phyloP scores from a whole-genome alignment of 345 rosid genomes.

The Aethionema arabicum region DNA sequence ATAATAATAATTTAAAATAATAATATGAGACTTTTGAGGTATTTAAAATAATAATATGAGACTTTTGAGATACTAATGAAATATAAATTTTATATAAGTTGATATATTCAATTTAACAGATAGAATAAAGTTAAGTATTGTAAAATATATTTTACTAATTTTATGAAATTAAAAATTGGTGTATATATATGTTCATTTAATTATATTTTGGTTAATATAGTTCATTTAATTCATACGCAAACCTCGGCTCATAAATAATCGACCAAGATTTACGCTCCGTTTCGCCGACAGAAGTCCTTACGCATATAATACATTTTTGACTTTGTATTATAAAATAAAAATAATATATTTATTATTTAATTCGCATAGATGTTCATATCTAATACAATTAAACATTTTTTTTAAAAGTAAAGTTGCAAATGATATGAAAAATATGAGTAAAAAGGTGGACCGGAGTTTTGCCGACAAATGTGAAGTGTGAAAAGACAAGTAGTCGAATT shows the following conservation, averaged over 20 bases:
- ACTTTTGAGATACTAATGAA: too few relatives aligned
- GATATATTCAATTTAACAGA: too few relatives aligned
- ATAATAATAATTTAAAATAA: too few relatives aligned
- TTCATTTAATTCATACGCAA: slow-evolving; percentile 10
- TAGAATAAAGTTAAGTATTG: too few relatives aligned
- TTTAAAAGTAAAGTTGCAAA: slow-evolving; percentile 18
- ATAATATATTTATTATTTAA: background rate
- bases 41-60: too few relatives aligned
- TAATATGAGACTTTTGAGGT: too few relatives aligned
- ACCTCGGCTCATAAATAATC: slow-evolving; percentile 23
- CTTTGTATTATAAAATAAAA: background rate
- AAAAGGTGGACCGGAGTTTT: background rate
- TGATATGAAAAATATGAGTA: background rate
- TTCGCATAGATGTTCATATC: background rate
- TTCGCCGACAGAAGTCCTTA: slow-evolving; percentile 28
- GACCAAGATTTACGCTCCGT: slow-evolving; percentile 25
- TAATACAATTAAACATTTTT: background rate
- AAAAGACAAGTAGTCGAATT: too few relatives aligned
- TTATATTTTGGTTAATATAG: background rate
- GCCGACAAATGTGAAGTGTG: too few relatives aligned
- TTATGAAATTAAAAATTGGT: too few relatives aligned
- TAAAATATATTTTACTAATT: too few relatives aligned
- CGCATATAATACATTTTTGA: slow-evolving; percentile 16
- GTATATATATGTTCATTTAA: too few relatives aligned
- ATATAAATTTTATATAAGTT: too few relatives aligned